These are phyloP conservation scores for Silene noctiflora DNA, from an alignment of 179 eudicot genomes.

Conservation along the genomic window DNA sequence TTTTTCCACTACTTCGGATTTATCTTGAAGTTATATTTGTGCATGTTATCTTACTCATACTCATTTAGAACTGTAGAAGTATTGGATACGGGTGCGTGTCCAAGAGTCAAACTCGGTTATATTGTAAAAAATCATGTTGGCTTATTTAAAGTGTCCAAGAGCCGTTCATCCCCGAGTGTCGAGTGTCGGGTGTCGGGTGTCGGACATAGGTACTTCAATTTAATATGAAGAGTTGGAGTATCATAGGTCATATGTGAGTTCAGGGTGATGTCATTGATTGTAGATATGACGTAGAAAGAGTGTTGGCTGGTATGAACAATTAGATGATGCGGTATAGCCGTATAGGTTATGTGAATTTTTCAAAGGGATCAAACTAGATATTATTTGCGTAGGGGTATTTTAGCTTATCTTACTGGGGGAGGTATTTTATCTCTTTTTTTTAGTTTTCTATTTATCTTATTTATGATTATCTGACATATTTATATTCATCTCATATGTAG, in stretches of 20 bases:
- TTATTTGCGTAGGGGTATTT: background rate
- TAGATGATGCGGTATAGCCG: background rate
- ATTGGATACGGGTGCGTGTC: no score
- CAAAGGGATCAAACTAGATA: background rate
- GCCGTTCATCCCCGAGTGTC: no score
- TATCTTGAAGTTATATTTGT: no score
- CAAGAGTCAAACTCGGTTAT: no score
- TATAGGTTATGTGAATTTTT: background rate
- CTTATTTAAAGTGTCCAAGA: no score
- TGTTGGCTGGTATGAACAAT: background rate
- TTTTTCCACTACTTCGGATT: no score
- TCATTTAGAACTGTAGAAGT: no score
- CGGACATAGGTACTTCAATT: no score
- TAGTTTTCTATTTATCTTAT: constrained; percentile 6
- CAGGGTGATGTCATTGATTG: background rate
- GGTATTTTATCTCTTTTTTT: background rate
- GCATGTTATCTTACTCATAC: no score
- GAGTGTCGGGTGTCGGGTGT: no score
- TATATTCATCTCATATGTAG: constrained; percentile 36
- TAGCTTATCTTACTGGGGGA: background rate
- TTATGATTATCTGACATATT: background rate
- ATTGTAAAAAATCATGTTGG: no score
- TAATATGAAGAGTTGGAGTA: no score
- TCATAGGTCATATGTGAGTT: background rate
- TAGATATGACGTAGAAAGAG: background rate